Percentiles rank a stretch among this genome's conserved stretches.
Evolutionary conservation across 1,284 basidiomycete genomes (phyloP).

Genomic region (Grifola frondosa): DNA sequence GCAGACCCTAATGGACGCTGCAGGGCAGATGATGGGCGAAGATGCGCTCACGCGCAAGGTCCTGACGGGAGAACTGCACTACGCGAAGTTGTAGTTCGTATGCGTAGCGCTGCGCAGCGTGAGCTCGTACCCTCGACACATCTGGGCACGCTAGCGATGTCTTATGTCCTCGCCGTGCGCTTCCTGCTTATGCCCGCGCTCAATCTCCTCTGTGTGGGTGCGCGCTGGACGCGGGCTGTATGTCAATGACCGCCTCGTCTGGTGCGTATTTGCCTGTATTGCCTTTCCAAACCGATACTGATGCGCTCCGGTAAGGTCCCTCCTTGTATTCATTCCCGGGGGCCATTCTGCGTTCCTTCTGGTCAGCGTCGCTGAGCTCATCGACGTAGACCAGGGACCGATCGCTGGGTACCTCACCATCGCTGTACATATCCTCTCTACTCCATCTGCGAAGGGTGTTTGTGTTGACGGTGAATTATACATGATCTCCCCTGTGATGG

Average conservation of each 20-base stretch:
- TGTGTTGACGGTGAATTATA: no score
- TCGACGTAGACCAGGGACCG: slow-evolving; percentile 30
- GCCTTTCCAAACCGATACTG: no score
- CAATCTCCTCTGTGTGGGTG: slow-evolving; percentile 26
- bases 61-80: slow-evolving; percentile 82
- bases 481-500: slow-evolving; percentile 31
- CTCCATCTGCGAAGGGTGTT: no score
- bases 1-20: slow-evolving; percentile 1
- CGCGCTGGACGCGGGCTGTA: slow-evolving; percentile 32
- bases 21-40: slow-evolving; percentile 77
- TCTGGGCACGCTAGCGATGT: slow-evolving; percentile 21
- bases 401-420: slow-evolving; percentile 33
- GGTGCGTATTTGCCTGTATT: slow-evolving; percentile 22
- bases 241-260: slow-evolving; percentile 32
- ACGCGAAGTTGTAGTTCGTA: slow-evolving; percentile 89
- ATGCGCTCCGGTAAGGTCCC: no score
- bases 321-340: slow-evolving; percentile 31
- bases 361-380: slow-evolving; percentile 32
- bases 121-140: slow-evolving; percentile 24
- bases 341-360: slow-evolving; percentile 35
- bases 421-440: slow-evolving; percentile 23
- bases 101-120: slow-evolving; percentile 88
- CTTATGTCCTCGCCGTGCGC: slow-evolving; percentile 29
- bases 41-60: slow-evolving; percentile 82
- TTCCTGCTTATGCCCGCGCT: slow-evolving; percentile 31